Conservation (phyloP, 2,329 filamentous ascomycete species). For the Colletotrichum neosansevieriae region DNA sequence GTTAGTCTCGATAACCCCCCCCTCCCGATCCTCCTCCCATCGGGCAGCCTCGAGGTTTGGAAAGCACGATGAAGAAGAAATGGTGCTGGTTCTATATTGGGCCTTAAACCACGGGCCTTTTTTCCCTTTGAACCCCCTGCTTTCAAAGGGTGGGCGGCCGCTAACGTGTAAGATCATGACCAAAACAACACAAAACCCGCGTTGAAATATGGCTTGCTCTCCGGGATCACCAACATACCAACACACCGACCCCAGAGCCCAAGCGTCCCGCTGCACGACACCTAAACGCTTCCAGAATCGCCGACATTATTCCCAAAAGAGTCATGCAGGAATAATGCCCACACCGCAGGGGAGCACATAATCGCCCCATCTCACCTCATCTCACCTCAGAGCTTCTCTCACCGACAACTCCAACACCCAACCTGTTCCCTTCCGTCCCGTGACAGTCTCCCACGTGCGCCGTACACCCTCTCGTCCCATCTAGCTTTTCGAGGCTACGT, state of each 20-base stretch:
- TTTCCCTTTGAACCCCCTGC: too few relatives aligned
- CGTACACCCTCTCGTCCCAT: slow-evolving; percentile 16
- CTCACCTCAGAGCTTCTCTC: slow-evolving; percentile 7
- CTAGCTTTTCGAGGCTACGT: background rate
- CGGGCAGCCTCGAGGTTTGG: background rate
- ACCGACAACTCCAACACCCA: background rate
- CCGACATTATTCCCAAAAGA: background rate
- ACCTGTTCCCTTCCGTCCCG: background rate
- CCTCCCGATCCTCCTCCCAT: too few relatives aligned
- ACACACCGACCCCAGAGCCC: too few relatives aligned
- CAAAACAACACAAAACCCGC: too few relatives aligned
- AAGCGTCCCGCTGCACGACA: too few relatives aligned
- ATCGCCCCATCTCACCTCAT: slow-evolving; percentile 19
- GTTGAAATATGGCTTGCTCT: too few relatives aligned
- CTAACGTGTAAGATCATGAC: too few relatives aligned
- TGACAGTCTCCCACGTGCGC: slow-evolving; percentile 32
- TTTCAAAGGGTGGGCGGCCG: too few relatives aligned
- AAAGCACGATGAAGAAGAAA: background rate
- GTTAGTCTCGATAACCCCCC: background rate
- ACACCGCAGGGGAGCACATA: background rate
- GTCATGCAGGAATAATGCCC: background rate
- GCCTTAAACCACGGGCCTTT: background rate
- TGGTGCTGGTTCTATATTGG: background rate
- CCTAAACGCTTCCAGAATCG: background rate
- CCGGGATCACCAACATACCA: too few relatives aligned